These are phyloP conservation scores for Sicyos edulis DNA, from an alignment of 306 rosid species.

Conservation along the genomic window DNA sequence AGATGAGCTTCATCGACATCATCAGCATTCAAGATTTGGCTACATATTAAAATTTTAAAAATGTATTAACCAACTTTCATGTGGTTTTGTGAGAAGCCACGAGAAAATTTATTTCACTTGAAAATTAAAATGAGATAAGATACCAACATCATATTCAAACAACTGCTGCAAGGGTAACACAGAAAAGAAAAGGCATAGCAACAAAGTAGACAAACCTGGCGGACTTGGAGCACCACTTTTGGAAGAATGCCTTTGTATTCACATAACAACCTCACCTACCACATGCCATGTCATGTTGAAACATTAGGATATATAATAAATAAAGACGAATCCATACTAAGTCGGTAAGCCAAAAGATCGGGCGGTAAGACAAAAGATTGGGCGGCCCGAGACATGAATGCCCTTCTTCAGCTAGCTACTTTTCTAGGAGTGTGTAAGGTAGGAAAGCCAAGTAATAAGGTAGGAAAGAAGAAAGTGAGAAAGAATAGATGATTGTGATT, in stretches of 20 bases:
- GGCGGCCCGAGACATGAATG: not conserved
- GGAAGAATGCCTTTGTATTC: conserved; percentile 75
- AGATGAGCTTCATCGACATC: conserved; percentile 45
- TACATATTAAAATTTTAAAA: not conserved
- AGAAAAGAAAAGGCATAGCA: conserved; percentile 11
- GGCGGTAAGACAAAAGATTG: too few relatives aligned
- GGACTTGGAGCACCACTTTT: conserved; percentile 62
- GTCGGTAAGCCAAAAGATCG: too few relatives aligned
- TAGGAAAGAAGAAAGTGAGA: too few relatives aligned
- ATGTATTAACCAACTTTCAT: not conserved
- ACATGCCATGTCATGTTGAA: conserved; percentile 17
- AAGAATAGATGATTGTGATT: not conserved
- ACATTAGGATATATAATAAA: conserved; percentile 16
- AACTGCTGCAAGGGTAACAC: conserved; percentile 14
- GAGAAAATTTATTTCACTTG: not conserved
- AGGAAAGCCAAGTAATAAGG: too few relatives aligned
- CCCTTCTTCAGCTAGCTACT: not conserved
- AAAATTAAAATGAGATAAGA: too few relatives aligned
- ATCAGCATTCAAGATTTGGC: conserved; percentile 6
- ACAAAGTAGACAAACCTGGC: conserved; percentile 49
- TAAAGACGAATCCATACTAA: not conserved
- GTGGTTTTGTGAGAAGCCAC: not conserved
- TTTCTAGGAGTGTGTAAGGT: not conserved
- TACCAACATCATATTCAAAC: not conserved
- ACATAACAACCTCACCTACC: conserved; percentile 62